Evolutionary conservation across 129 eudicot species (phyloP).

Genomic region (Arctium minus): DNA sequence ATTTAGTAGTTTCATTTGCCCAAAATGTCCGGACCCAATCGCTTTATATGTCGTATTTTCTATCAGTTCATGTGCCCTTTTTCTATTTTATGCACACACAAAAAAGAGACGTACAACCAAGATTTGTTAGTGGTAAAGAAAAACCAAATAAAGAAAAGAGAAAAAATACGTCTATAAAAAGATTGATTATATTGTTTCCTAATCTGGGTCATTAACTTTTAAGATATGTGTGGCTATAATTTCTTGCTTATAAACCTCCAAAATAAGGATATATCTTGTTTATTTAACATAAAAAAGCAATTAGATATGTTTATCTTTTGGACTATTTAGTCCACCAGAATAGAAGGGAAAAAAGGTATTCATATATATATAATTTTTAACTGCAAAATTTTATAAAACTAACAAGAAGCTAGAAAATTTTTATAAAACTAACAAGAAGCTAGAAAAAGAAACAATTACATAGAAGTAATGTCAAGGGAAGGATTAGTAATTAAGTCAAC

Average conservation of each 20-base stretch:
- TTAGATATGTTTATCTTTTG: neutral
- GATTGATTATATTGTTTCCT: conserved; percentile 1
- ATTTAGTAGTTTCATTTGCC: conserved; percentile 9
- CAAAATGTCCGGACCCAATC: neutral
- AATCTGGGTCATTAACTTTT: conserved; percentile 1
- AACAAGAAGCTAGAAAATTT: too few relatives aligned
- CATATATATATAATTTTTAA: too few relatives aligned
- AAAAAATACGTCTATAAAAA: neutral
- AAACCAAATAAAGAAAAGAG: neutral
- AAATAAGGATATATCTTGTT: neutral
- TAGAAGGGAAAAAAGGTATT: too few relatives aligned
- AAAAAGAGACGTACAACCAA: neutral
- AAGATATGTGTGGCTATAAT: neutral
- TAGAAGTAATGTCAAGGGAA: too few relatives aligned
- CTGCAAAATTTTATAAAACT: too few relatives aligned
- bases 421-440: too few relatives aligned
- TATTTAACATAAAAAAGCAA: neutral
- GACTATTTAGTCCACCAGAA: too few relatives aligned
- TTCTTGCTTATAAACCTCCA: neutral
- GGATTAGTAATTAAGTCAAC: too few relatives aligned
- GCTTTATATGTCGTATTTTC: neutral
- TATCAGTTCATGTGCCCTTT: neutral
- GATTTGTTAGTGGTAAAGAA: neutral
- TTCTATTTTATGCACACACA: neutral
- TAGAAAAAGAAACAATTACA: too few relatives aligned